A percentile compares a stretch with the other conserved stretches of the same genome.
phyloP scores from a whole-genome alignment of 345 rosid genomes.

The Arabis hirsuta region DNA sequence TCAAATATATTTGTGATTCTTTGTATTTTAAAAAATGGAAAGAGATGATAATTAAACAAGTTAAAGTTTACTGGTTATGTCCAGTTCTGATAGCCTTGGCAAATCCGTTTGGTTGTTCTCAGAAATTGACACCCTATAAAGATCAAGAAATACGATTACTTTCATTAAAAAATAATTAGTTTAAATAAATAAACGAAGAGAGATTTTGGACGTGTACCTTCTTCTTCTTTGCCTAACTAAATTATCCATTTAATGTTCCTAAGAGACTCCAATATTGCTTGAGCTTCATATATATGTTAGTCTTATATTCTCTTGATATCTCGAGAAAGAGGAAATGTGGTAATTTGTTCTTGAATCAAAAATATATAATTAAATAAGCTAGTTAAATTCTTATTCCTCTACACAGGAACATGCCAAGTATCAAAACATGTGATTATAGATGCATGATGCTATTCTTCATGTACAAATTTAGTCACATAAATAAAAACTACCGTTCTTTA shows the following conservation, averaged over 20 bases:
- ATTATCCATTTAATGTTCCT: conserved; percentile 30
- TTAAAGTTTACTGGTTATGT: conserved; percentile 21
- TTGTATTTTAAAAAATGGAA: neutral
- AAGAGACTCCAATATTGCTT: conserved; percentile 22
- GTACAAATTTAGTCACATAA: conserved; percentile 15
- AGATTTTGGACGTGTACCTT: conserved; percentile 24
- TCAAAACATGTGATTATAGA: conserved; percentile 39
- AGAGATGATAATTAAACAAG: neutral
- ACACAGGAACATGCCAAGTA: conserved; percentile 41
- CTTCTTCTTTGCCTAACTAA: conserved; percentile 35
- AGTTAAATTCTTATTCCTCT: conserved; percentile 35
- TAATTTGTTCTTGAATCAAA: conserved; percentile 28
- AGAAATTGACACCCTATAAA: conserved; percentile 35
- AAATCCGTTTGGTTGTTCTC: conserved; percentile 31
- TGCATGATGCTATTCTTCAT: conserved; percentile 36
- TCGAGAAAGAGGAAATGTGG: conserved; percentile 1
- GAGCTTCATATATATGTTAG: conserved; percentile 7
- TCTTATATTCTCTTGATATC: conserved; percentile 11
- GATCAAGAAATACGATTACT: neutral
- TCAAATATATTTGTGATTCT: neutral
- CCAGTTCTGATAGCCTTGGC: conserved; percentile 26
- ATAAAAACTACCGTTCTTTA: conserved; percentile 21
- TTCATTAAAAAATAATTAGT: neutral
- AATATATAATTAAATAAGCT: neutral
- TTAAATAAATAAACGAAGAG: neutral